These are phyloP conservation scores for Boletus barrowsii DNA, from an alignment of 768 basidiomycete species.

Conservation along the genomic window DNA sequence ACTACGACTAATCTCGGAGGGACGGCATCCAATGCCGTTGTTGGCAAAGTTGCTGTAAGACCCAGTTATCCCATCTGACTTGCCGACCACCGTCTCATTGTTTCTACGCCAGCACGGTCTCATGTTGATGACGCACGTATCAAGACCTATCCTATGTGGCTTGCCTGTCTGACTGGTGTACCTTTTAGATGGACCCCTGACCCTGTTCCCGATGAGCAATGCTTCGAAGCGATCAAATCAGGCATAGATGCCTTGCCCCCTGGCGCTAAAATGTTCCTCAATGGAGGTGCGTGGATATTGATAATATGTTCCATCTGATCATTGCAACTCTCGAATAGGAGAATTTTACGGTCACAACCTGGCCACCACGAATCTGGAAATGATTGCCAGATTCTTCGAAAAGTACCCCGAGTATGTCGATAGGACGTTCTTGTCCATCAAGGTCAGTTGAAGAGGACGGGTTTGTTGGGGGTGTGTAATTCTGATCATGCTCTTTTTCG, in stretches of 20 bases:
- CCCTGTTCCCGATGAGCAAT: conserved; percentile 51
- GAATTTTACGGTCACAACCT: conserved; percentile 55
- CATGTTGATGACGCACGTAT: conserved; percentile 51
- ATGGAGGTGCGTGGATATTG: conserved; percentile 38
- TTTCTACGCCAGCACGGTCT: conserved; percentile 38
- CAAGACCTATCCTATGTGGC: neutral
- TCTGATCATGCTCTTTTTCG: no score
- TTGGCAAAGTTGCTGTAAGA: conserved; percentile 34
- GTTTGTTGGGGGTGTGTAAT: no score
- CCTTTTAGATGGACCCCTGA: conserved; percentile 39
- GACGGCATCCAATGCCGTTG: conserved; percentile 32
- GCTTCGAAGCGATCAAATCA: conserved; percentile 61
- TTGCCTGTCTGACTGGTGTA: neutral
- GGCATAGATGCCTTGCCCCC: conserved; percentile 42
- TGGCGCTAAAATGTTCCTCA: conserved; percentile 47
- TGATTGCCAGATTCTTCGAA: conserved; percentile 39
- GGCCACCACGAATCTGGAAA: conserved; percentile 43
- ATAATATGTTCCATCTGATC: neutral
- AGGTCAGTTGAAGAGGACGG: conserved; percentile 12
- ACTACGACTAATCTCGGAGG: conserved; percentile 38
- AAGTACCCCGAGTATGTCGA: conserved; percentile 33
- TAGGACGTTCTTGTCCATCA: conserved; percentile 33
- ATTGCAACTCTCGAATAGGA: conserved; percentile 27
- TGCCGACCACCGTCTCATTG: neutral
- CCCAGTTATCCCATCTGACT: neutral